phyloP scores from a whole-genome alignment of 1,284 basidiomycete genomes.

The Ustilago crameri region DNA sequence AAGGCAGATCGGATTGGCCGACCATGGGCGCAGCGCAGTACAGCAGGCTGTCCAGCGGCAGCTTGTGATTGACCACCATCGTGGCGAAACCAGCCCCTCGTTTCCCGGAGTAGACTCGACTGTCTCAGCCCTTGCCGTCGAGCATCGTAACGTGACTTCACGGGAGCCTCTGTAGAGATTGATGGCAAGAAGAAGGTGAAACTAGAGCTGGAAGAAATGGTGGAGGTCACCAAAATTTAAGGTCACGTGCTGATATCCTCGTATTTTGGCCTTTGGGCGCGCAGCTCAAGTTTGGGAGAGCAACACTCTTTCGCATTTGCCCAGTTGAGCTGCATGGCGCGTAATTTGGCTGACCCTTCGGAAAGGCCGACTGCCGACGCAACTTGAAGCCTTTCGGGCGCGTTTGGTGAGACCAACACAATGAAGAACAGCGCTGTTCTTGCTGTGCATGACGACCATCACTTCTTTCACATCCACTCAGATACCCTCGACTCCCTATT shows the following conservation, averaged over 20 bases:
- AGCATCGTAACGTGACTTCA: neutral
- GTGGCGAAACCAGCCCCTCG: neutral
- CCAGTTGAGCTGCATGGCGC: conserved; percentile 6
- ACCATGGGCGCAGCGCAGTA: conserved; percentile 61
- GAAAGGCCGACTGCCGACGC: conserved; percentile 17
- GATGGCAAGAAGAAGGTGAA: neutral
- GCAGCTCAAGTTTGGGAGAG: conserved; percentile 20
- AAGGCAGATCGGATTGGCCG: conserved; percentile 60
- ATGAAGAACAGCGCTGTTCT: neutral
- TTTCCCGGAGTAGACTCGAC: too few relatives aligned
- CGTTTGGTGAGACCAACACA: conserved; percentile 39
- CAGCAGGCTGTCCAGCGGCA: conserved; percentile 33
- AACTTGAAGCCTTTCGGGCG: conserved; percentile 9
- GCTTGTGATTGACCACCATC: conserved; percentile 26
- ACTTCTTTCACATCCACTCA: neutral
- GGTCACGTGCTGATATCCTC: conserved; percentile 28
- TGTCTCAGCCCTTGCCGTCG: neutral
- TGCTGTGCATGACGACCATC: conserved; percentile 8
- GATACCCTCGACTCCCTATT: neutral
- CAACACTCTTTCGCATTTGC: conserved; percentile 17
- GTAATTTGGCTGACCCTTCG: conserved; percentile 4
- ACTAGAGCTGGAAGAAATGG: conserved; percentile 2
- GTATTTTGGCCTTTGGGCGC: conserved; percentile 5
- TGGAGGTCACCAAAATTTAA: conserved; percentile 9
- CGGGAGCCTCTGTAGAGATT: neutral